Evolutionary conservation across 2,329 filamentous ascomycete species (phyloP), one percentile per base, ranked within the genome.

Genomic region (Penicillium palitans): DNA sequence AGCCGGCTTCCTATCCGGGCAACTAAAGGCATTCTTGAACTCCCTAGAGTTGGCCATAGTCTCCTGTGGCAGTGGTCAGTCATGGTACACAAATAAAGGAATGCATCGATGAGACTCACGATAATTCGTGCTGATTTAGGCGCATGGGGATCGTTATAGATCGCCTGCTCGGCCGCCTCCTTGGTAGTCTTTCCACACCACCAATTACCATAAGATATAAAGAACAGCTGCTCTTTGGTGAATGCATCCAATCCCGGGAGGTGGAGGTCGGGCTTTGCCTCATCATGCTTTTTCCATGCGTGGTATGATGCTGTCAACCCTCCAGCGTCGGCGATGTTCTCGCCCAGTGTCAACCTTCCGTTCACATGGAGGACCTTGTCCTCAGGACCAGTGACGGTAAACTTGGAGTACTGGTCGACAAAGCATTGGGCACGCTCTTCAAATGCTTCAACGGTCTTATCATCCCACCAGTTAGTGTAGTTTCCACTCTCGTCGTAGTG

Each of bases 271-370:
- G 82, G 78, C n/a, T 78, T 79, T 39, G 80, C 74, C 2, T 76
- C 72, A 33, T 84, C 81, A 12, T 81, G 80, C 61, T 81, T 83
- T 69, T 86, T 83, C 87, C 88, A 91, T 0, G 87, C 87, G 25
- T 81, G 77, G 68, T 84, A 90, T 0, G 86, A 80, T 0, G 86
- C 84, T 8, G 81, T 79, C 0, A 90, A 69, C 15, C 88, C 88
- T 17, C 87, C 87, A 0, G 87, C 85, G 70, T 90, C 88, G 1
- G 87, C 87, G 67, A 90, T 87, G 68, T 90, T 90, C 74, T 90
- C 88, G 21, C 84, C 85, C 2, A 90, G 75, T 0, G 87, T 90
- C 15, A 85, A 76, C 25, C 76, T 77, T 10, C 87, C 88, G 58
- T 88, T 86, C 55, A 90, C 82, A 60, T 86, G 82, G 0, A 88